These are phyloP conservation scores for Delonix regia DNA, from an alignment of 306 rosid genomes.

Conservation along the genomic window DNA sequence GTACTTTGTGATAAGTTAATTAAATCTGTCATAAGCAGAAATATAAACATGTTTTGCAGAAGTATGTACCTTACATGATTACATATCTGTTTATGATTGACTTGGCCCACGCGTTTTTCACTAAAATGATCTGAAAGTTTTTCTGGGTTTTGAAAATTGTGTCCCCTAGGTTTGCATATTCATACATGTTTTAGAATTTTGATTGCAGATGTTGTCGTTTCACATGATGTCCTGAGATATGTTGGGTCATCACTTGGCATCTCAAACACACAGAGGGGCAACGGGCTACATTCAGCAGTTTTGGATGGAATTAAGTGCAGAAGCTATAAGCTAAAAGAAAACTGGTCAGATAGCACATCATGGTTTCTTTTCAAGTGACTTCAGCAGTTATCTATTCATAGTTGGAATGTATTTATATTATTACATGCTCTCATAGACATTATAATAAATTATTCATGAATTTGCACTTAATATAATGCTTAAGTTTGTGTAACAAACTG, in stretches of 20 bases:
- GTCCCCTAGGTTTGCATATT: neutral
- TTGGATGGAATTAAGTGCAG: too few relatives aligned
- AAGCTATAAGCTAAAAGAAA: neutral
- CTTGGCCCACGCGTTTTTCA: too few relatives aligned
- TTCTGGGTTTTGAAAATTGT: neutral
- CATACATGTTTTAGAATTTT: slow-evolving; percentile 18
- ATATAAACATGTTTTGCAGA: too few relatives aligned
- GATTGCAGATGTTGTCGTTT: slow-evolving; percentile 36
- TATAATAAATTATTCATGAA: neutral
- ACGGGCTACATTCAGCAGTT: neutral
- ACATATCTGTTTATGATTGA: too few relatives aligned
- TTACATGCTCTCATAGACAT: neutral
- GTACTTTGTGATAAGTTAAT: too few relatives aligned
- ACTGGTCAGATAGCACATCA: neutral
- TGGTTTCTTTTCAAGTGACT: neutral
- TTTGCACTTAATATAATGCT: neutral
- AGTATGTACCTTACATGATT: too few relatives aligned
- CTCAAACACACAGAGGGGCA: neutral
- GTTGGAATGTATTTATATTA: neutral
- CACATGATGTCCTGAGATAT: slow-evolving; percentile 7
- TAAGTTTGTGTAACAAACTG: too few relatives aligned
- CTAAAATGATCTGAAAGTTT: too few relatives aligned
- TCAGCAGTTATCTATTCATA: neutral
- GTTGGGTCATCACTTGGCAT: neutral
- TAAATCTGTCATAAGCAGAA: too few relatives aligned